Conservation (phyloP, 23 red algal genomes). For the Chondrus crispus region DNA sequence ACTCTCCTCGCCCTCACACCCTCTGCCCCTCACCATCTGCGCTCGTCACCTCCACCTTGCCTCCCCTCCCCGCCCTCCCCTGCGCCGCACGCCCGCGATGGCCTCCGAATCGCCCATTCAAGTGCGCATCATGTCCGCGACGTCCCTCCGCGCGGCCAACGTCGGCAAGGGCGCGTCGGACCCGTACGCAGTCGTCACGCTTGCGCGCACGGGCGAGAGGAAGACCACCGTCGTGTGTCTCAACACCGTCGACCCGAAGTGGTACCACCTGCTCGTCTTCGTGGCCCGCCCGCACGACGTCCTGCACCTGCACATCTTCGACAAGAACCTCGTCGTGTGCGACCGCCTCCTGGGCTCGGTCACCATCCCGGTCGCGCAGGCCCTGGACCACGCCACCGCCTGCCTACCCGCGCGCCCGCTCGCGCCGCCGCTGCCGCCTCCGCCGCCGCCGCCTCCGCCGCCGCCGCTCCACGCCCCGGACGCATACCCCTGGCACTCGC, state of each 20-base stretch:
- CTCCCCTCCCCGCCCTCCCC: neutral
- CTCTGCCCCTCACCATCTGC: neutral
- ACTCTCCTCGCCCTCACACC: too few relatives aligned
- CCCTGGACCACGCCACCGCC: slow-evolving; percentile 11
- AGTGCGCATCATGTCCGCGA: slow-evolving; percentile 49
- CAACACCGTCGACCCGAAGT: slow-evolving; percentile 44
- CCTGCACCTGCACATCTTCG: slow-evolving; percentile 16
- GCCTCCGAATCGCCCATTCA: neutral
- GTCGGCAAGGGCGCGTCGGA: slow-evolving; percentile 9
- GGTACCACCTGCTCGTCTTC: slow-evolving; percentile 42
- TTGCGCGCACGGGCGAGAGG: slow-evolving; percentile 23
- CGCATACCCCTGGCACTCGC: too few relatives aligned
- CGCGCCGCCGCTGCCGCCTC: neutral
- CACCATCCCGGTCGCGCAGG: slow-evolving; percentile 32
- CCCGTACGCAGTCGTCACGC: slow-evolving; percentile 34
- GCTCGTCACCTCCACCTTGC: neutral
- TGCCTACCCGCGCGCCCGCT: neutral
- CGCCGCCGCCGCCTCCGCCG: neutral
- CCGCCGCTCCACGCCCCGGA: neutral
- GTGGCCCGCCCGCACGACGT: slow-evolving; percentile 27
- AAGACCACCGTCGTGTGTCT: slow-evolving; percentile 15
- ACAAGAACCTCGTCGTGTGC: slow-evolving; percentile 15
- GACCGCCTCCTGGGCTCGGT: slow-evolving; percentile 30
- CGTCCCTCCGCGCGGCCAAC: slow-evolving; percentile 36
- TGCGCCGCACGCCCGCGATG: too few relatives aligned